Evolutionary conservation across 129 eudicot species (phyloP).

Genomic region (Lactuca saligna): DNA sequence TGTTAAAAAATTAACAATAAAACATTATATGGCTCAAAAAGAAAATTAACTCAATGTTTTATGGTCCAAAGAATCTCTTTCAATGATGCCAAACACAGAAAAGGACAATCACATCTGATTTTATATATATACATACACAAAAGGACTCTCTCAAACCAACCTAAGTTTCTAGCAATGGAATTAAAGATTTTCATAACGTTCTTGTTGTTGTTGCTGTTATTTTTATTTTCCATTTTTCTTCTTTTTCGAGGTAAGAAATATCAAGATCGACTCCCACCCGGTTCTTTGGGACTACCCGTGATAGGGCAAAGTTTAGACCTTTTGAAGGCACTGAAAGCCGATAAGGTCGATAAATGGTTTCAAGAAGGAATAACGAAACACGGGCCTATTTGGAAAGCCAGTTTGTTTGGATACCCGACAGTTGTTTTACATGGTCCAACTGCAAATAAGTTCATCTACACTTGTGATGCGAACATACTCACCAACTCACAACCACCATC

Average conservation of each 20-base stretch:
- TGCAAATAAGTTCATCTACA: constrained; percentile 45
- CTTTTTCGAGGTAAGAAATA: constrained; percentile 4
- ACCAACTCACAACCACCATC: constrained; percentile 33
- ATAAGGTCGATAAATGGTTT: constrained; percentile 36
- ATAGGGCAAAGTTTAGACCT: constrained; percentile 38
- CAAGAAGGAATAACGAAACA: constrained; percentile 31
- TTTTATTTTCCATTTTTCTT: constrained; percentile 8
- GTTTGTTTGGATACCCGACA: constrained; percentile 36
- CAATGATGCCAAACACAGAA: background rate
- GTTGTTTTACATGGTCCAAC: constrained; percentile 34
- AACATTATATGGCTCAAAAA: too few relatives aligned
- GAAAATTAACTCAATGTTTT: background rate
- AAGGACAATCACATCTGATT: background rate
- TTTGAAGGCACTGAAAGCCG: constrained; percentile 35
- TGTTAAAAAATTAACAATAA: background rate
- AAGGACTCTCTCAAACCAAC: background rate
- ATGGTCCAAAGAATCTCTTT: background rate
- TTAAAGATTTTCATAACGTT: background rate
- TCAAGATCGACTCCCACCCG: constrained; percentile 25
- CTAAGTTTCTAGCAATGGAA: constrained; percentile 20
- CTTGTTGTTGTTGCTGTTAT: background rate
- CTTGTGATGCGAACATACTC: constrained; percentile 30
- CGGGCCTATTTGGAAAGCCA: constrained; percentile 36
- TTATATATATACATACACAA: background rate
- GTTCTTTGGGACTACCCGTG: constrained; percentile 37